Evolutionary conservation across 768 basidiomycete species (phyloP).

Genomic region (Mycena vitilis): DNA sequence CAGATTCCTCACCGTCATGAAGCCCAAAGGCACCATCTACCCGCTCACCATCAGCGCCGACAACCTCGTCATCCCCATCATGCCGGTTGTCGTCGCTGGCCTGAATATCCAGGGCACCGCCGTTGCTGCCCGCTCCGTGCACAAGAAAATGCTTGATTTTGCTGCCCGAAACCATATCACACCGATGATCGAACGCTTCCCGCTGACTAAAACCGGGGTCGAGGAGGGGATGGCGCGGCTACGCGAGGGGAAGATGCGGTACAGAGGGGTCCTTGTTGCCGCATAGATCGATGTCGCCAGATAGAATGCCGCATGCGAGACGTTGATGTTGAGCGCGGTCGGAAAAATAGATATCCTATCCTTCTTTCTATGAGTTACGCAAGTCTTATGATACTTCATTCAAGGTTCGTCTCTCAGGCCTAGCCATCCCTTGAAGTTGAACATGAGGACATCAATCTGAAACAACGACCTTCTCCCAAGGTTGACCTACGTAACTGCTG

Average conservation of each 20-base stretch:
- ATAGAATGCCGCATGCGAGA: too few species aligned
- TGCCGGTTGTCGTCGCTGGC: conserved; percentile 4
- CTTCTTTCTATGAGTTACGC: too few species aligned
- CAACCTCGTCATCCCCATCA: conserved; percentile 19
- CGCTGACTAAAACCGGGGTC: conserved; percentile 43
- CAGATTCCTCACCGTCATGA: conserved; percentile 27
- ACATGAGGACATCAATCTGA: too few species aligned
- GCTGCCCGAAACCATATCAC: conserved; percentile 44
- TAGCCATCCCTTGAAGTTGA: too few species aligned
- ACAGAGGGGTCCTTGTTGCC: conserved; percentile 28
- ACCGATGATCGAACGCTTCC: conserved; percentile 47
- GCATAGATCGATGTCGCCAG: not conserved
- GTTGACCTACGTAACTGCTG: too few species aligned
- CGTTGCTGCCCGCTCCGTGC: conserved; percentile 24
- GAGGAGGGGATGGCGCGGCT: conserved; percentile 30
- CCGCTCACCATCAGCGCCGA: conserved; percentile 19
- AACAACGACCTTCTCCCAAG: too few species aligned
- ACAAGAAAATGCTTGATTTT: conserved; percentile 48
- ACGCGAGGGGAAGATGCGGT: conserved; percentile 30
- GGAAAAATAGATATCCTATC: too few species aligned
- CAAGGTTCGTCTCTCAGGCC: too few species aligned
- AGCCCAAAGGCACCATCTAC: conserved; percentile 27
- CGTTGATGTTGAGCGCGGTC: too few species aligned
- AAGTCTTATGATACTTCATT: too few species aligned
- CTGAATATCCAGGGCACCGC: conserved; percentile 36